Percentiles rank a stretch among this genome's conserved stretches.
Conservation (phyloP, 495 filamentous ascomycete species). For the Talaromyces nanjingensis region DNA sequence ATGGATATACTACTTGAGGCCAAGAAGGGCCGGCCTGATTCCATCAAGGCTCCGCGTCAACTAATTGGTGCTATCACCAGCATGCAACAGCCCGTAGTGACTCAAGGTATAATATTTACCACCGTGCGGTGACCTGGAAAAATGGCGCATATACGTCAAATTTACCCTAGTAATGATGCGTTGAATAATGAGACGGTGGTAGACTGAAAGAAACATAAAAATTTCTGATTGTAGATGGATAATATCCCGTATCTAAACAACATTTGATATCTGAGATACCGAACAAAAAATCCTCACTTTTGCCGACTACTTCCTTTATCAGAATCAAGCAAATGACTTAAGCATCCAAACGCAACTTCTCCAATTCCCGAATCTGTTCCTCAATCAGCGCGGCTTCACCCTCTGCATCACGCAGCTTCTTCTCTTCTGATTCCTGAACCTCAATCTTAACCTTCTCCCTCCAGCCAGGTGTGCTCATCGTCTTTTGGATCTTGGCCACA, state of each 20-base stretch:
- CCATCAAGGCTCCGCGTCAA: too few relatives aligned
- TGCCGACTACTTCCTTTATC: background rate
- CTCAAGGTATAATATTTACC: too few relatives aligned
- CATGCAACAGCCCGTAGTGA: too few relatives aligned
- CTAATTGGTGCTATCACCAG: too few relatives aligned
- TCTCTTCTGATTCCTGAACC: slow-evolving; percentile 53
- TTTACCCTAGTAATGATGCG: too few relatives aligned
- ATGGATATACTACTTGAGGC: too few relatives aligned
- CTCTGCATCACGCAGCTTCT: slow-evolving; percentile 52
- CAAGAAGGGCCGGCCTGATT: too few relatives aligned
- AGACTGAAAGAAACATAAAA: background rate
- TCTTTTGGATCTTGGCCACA: slow-evolving; percentile 26
- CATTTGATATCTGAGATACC: background rate
- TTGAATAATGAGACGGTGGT: background rate
- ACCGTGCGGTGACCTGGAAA: too few relatives aligned
- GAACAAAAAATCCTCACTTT: background rate
- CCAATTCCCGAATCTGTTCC: slow-evolving; percentile 44
- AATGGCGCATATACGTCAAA: too few relatives aligned
- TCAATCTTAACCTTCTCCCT: slow-evolving; percentile 43
- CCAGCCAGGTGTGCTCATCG: slow-evolving; percentile 31
- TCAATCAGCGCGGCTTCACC: slow-evolving; percentile 47
- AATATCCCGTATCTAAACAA: background rate
- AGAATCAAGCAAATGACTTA: background rate
- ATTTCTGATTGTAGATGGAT: background rate
- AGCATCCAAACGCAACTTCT: slow-evolving; percentile 37